A percentile compares a stretch with the other conserved stretches of the same genome.
Conservation (phyloP, 306 rosid genomes). For the Rubus parviflorus region DNA sequence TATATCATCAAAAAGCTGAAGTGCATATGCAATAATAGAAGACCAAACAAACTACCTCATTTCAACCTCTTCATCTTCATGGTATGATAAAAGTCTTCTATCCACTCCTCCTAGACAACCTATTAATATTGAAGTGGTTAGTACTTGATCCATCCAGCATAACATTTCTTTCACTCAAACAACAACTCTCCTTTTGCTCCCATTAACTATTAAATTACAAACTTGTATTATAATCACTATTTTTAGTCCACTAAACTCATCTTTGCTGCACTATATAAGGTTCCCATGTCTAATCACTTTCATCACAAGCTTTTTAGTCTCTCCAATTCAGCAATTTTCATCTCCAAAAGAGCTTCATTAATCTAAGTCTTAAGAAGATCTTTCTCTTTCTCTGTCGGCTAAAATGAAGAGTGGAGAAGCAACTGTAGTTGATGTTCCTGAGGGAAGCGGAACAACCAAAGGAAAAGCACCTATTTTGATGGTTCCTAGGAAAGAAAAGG, state of each 20-base stretch:
- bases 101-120: conserved; percentile 9
- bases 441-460: conserved; percentile 41
- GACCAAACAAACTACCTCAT: conserved; percentile 5
- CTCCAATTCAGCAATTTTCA: conserved; percentile 9
- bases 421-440: conserved; percentile 49
- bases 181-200: conserved; percentile 13
- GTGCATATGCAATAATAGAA: neutral
- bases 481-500: conserved; percentile 24
- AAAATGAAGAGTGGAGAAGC: conserved; percentile 58
- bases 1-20: conserved; percentile 14
- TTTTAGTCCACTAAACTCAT: neutral
- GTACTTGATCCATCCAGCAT: conserved; percentile 12
- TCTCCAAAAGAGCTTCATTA: neutral
- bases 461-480: conserved; percentile 42
- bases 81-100: neutral
- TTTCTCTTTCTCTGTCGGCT: neutral
- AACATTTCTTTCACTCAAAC: neutral
- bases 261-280: conserved; percentile 12
- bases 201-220: conserved; percentile 7
- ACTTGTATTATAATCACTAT: neutral
- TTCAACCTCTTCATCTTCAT: conserved; percentile 2
- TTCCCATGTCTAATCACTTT: neutral
- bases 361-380: conserved; percentile 1
- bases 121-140: conserved; percentile 18
- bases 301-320: conserved; percentile 24